phyloP scores from a whole-genome alignment of 2,329 filamentous ascomycete species.

The Stagonosporopsis vannaccii region DNA sequence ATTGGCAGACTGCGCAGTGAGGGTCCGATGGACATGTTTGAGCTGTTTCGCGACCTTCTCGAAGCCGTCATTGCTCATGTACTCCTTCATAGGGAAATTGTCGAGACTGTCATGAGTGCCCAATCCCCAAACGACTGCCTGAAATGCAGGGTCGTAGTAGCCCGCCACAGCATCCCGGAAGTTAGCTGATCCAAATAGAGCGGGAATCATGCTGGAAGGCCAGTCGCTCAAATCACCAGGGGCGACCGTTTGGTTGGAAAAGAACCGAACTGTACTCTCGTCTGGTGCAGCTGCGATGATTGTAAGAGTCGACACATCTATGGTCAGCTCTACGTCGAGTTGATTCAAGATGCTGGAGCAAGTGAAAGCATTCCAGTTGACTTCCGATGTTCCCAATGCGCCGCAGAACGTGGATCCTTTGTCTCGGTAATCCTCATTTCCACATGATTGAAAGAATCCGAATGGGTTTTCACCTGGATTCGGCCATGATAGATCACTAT shows the following conservation, averaged over 20 bases:
- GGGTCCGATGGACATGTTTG: conserved; percentile 1
- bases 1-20: conserved; percentile 1
- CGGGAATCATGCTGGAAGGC: neutral
- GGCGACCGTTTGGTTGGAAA: neutral
- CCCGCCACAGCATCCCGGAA: neutral
- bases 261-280: neutral
- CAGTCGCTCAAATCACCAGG: neutral
- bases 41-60: neutral
- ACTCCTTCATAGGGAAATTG: neutral
- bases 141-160: neutral
- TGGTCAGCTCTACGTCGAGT: conserved; percentile 1
- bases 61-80: neutral
- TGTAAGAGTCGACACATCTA: neutral
- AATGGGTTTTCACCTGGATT: neutral
- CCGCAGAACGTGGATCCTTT: neutral
- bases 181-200: neutral
- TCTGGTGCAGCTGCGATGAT: neutral
- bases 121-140: neutral
- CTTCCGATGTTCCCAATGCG: neutral
- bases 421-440: too few species aligned
- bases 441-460: neutral
- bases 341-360: neutral
- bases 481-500: neutral
- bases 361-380: conserved; percentile 3
- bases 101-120: neutral